Percentiles rank a stretch among this genome's conserved stretches.
phyloP scores from a whole-genome alignment of 768 basidiomycete genomes.

The Coprinellus micaceus region DNA sequence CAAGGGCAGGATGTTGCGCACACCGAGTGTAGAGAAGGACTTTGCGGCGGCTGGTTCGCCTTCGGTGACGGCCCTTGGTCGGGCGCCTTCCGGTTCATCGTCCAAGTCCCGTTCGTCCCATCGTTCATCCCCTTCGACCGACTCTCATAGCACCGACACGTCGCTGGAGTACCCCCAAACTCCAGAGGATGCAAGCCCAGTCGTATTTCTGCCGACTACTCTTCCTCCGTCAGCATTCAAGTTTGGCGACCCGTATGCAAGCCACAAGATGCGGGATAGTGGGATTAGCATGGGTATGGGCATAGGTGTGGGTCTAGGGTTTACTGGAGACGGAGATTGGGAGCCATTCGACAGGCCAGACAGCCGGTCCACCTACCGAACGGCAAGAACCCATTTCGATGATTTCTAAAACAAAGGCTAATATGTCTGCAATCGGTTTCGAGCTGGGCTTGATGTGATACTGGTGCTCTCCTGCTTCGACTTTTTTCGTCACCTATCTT shows the following conservation, averaged over 20 bases:
- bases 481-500: neutral
- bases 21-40: slow-evolving; percentile 36
- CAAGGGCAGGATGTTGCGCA: slow-evolving; percentile 29
- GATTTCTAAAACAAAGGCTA: slow-evolving; percentile 3
- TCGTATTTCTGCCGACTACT: slow-evolving; percentile 2
- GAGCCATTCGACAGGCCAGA: slow-evolving; percentile 22
- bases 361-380: slow-evolving; percentile 32
- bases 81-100: slow-evolving; percentile 8
- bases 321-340: neutral
- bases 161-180: slow-evolving; percentile 15
- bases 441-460: too few species aligned
- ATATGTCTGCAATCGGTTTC: too few species aligned
- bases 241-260: neutral
- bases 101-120: slow-evolving; percentile 13
- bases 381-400: slow-evolving; percentile 31
- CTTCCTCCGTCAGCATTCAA: neutral
- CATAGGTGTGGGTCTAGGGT: neutral
- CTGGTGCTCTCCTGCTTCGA: neutral
- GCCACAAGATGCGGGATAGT: neutral
- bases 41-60: slow-evolving; percentile 22
- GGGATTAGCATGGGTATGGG: neutral
- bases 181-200: slow-evolving; percentile 18
- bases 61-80: slow-evolving; percentile 9
- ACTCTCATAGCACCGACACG: slow-evolving; percentile 6
- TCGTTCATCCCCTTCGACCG: slow-evolving; percentile 8